Evolutionary conservation across 805 yeast genomes (phyloP), one percentile per base, ranked within the genome.

Genomic region (Candida awuae): DNA sequence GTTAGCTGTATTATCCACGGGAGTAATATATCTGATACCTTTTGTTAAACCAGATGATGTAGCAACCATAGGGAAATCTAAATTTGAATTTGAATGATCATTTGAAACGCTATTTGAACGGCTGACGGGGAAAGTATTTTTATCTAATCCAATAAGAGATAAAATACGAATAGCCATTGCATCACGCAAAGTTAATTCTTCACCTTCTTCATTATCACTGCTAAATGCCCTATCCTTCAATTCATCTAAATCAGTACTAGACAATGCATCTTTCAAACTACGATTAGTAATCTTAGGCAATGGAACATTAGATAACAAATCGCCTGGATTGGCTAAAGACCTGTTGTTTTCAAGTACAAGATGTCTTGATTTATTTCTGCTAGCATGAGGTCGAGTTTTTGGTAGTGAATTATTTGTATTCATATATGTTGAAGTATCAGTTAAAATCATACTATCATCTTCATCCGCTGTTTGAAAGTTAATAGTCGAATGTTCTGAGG

Each of bases 221-320:
- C 80, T 68, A 46, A 77, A 74, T 10, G 64, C 54, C 39, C 65
- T 49, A 16, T 56, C 61, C 13, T 59, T 53, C 3, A 64, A 39
- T 13, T 58, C 61, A 14, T 52, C 50, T 21, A 46, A 36, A 15
- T 50, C 55, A 6, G 41, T 2, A 6, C 37, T 27, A 3, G 49
- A 35, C 8, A 34, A 13, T 13, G 29, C 17, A 2, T 18, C 13
- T 33, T 37, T 42, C 2, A 42, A 22, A 23, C 39, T 35, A n/a
- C 38, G 22, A 21, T 32, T 35, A 21, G 42, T 52, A 15, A 38
- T 41, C 35, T 52, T 44, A 21, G 54, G 50, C 7, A 83, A 56
- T 1, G 94, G 92, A 1, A 80, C 95, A 39, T 81, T 83, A 0
- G 95, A 82, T 9, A 87, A 61, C 37, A 87, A 65, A 54, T 86